A percentile compares a stretch with the other conserved stretches of the same genome.
phyloP scores from a whole-genome alignment of 1,284 basidiomycete species.

The Irpex sp. region DNA sequence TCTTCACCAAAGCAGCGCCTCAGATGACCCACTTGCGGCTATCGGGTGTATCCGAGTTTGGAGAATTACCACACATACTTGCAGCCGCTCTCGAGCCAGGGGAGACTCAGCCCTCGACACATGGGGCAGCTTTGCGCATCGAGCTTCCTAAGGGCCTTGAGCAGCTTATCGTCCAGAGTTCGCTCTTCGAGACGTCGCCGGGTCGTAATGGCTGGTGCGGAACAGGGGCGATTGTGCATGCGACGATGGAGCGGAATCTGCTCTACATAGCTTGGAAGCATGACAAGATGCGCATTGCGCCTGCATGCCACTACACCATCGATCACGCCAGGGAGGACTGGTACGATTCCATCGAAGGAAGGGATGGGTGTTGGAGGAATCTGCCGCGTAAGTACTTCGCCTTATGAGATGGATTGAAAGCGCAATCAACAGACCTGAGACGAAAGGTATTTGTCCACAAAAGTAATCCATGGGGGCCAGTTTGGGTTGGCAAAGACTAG shows the following conservation, averaged over 20 bases:
- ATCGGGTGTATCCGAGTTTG: neutral
- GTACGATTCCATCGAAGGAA: neutral
- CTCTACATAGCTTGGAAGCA: neutral
- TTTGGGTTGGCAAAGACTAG: too few relatives aligned
- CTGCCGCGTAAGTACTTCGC: too few relatives aligned
- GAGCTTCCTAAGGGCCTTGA: neutral
- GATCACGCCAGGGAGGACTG: neutral
- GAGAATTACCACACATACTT: neutral
- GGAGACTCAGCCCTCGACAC: neutral
- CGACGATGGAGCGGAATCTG: neutral
- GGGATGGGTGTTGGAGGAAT: neutral
- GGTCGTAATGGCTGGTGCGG: neutral
- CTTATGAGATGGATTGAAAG: too few relatives aligned
- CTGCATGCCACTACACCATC: neutral
- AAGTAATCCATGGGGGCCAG: too few relatives aligned
- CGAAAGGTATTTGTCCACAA: too few relatives aligned
- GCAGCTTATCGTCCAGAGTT: neutral
- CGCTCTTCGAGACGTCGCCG: too few relatives aligned
- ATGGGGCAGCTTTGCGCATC: neutral
- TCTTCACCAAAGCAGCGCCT: neutral
- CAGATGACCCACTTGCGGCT: neutral
- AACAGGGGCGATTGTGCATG: neutral
- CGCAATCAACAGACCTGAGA: too few relatives aligned
- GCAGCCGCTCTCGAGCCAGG: neutral
- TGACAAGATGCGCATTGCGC: neutral